These are phyloP conservation scores for Blastocrithidia nonstop DNA, from an alignment of 208 protist species.

Conservation along the genomic window DNA sequence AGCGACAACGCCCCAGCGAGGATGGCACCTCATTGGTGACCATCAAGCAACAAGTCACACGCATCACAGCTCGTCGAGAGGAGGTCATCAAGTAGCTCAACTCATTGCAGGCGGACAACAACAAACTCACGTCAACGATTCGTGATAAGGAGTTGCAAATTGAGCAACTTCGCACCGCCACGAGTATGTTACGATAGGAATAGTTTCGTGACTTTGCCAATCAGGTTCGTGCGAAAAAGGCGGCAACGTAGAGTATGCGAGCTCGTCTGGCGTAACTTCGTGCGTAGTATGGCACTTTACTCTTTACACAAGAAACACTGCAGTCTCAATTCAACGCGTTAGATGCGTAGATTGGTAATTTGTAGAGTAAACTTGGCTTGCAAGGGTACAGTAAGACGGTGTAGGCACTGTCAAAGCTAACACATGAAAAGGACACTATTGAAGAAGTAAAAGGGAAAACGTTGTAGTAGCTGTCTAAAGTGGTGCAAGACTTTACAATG, in stretches of 20 bases:
- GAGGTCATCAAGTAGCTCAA: conserved; percentile 53
- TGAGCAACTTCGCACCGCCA: conserved; percentile 51
- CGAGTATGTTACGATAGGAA: conserved; percentile 74
- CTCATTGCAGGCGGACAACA: conserved; percentile 67
- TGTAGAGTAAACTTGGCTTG: conserved; percentile 75
- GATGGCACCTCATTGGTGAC: conserved; percentile 65
- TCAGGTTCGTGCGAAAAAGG: conserved; percentile 70
- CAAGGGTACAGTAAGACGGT: conserved; percentile 76
- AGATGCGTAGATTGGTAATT: conserved; percentile 46
- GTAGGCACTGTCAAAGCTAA: conserved; percentile 65
- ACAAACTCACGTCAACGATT: conserved; percentile 42
- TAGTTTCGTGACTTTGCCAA: conserved; percentile 75
- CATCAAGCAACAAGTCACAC: conserved; percentile 73
- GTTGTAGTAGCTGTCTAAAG: conserved; percentile 75
- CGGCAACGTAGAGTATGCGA: conserved; percentile 68
- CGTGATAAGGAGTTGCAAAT: conserved; percentile 62
- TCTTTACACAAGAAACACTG: conserved; percentile 67
- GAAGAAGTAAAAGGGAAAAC: conserved; percentile 83
- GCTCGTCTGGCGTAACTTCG: conserved; percentile 61
- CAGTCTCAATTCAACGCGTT: conserved; percentile 56
- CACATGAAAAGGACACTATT: conserved; percentile 65
- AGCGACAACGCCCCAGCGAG: conserved; percentile 45
- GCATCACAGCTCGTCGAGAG: conserved; percentile 42
- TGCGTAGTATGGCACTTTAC: conserved; percentile 75
- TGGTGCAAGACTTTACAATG: conserved; percentile 78